Evolutionary conservation across 768 basidiomycete species (phyloP).

Genomic region (Collybia sp.): DNA sequence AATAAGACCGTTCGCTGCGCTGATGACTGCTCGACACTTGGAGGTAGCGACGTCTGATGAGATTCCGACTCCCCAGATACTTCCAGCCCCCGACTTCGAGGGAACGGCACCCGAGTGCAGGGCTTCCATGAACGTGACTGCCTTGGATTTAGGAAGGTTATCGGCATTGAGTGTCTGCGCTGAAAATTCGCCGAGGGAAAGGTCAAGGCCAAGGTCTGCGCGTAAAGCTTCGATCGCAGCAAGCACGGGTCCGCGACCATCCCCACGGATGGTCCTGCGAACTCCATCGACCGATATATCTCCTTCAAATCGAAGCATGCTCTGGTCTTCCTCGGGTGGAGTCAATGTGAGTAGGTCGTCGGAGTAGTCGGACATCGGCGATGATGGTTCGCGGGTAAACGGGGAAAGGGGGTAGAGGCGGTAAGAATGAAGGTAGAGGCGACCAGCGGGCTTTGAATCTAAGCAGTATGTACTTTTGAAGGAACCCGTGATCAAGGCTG

Average conservation of each 20-base stretch:
- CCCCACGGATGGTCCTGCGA: conserved; percentile 62
- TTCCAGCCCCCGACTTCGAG: conserved; percentile 43
- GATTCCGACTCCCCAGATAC: conserved; percentile 70
- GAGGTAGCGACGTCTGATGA: conserved; percentile 70
- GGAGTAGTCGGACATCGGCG: conserved; percentile 31
- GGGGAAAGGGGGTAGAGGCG: conserved; percentile 44
- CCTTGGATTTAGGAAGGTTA: conserved; percentile 32
- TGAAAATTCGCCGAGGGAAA: conserved; percentile 66
- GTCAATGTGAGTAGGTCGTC: conserved; percentile 41
- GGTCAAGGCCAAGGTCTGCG: conserved; percentile 56
- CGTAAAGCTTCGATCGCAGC: conserved; percentile 73
- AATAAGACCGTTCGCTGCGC: conserved; percentile 62
- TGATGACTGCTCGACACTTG: conserved; percentile 70
- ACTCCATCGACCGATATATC: conserved; percentile 64
- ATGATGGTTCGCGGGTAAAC: conserved; percentile 30
- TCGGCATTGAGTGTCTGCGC: conserved; percentile 58
- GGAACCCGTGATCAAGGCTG: conserved; percentile 67
- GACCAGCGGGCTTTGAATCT: conserved; percentile 57
- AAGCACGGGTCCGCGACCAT: conserved; percentile 75
- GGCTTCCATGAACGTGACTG: conserved; percentile 77
- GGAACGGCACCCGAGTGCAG: conserved; percentile 44
- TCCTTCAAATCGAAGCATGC: conserved; percentile 53
- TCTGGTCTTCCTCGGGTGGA: conserved; percentile 8
- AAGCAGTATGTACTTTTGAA: conserved; percentile 67
- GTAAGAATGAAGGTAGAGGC: conserved; percentile 63